Evolutionary conservation across 345 rosid genomes (phyloP), one percentile per base, ranked within the genome.

Genomic region (Eucalyptus erythrocorys): DNA sequence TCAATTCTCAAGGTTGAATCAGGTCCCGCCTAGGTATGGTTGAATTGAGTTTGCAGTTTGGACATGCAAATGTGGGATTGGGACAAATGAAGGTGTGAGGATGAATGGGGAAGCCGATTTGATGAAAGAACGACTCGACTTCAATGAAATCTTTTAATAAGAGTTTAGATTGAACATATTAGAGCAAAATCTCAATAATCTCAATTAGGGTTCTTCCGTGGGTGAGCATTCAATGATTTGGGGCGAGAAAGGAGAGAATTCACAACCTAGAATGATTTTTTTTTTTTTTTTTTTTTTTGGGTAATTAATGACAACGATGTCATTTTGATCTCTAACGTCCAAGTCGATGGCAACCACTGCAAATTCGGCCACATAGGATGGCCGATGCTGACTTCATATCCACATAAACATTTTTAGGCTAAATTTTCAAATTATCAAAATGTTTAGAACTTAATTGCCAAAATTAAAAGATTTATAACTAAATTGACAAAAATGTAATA

Each of bases 261-360:
- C 30, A 24, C 61, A 24, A 55, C 30, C 27, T 55, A 55, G 30
- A 55, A 55, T 0, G 6, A 55, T 13, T 8, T 50, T 1, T 6
- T 50, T 5, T 43, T 43, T 43, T 48, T 51, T 19, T 17, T 51
- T 51, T 7, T 7, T 7, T 6, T 3, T 19, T 21, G 8, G n/a
- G n/a, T n/a, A 53, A 53, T 55, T 22, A 9, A 0, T 55, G 30
- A 55, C 22, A 55, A 55, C 0, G 0, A 8, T 0, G 0, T 55
- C 12, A 22, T 55, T 55, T 55, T 55, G 13, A 55, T 24, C 61
- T 55, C 13, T 13, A 55, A 55, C 12, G 3, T 55, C 5, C 30
- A 55, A 21, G 59, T 53, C 10, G 1, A 22, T 22, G 4, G 11
- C 13, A 24, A 10, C 2, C 61, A 55, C 30, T 3, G 1, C 6